Evolutionary conservation across 2,329 filamentous ascomycete genomes (phyloP), one percentile per base, ranked within the genome.

Genomic region (Fusarium gaditjirri): DNA sequence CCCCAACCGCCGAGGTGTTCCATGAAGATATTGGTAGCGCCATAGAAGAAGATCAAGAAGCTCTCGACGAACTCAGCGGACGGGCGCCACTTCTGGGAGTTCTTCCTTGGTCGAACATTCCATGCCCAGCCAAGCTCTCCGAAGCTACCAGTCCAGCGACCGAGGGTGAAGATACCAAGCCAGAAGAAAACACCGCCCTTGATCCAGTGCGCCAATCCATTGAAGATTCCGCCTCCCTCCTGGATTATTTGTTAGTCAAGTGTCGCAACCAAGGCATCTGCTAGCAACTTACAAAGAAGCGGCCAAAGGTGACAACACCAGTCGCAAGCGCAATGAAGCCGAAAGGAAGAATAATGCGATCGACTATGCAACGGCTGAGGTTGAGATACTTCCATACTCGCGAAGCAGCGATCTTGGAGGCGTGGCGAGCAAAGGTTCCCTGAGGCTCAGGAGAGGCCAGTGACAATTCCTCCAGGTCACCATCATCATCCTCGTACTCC

Each of bases 181-280:
- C 94, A 96, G 83, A 98, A 94, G 85, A 98, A 98, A 60, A 98
- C 92, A 7, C 93, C 93, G 49, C 95, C 95, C 80, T 98, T 98
- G 80, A 98, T 91, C 84, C 94, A 97, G 79, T 98, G 95, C 12
- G 95, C 95, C 44, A 98, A 86, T 4, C 95, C 94, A 74, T 91
- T 95, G 84, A 95, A 97, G 63, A 98, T 84, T 6, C 86, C 85
- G 27, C 81, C 80, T 9, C 88, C 92, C 80, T 92, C 91, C 92
- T 94, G 33, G 11, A 23, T 39, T 16, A 7, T 25, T 23, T 42
- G 41, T 71, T 56, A 73, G 69, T 44, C 21, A 14, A 39, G 25
- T 19, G 21, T 19, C 44, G 31, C 16, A 23, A 16, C 21, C 36
- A 44, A 23, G 12, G 6, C 33, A 10, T 41, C 13, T 23, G 14